Evolutionary conservation across 2,329 filamentous ascomycete genomes (phyloP), one percentile per base, ranked within the genome.

Genomic region (Tolypocladium tropicale): DNA sequence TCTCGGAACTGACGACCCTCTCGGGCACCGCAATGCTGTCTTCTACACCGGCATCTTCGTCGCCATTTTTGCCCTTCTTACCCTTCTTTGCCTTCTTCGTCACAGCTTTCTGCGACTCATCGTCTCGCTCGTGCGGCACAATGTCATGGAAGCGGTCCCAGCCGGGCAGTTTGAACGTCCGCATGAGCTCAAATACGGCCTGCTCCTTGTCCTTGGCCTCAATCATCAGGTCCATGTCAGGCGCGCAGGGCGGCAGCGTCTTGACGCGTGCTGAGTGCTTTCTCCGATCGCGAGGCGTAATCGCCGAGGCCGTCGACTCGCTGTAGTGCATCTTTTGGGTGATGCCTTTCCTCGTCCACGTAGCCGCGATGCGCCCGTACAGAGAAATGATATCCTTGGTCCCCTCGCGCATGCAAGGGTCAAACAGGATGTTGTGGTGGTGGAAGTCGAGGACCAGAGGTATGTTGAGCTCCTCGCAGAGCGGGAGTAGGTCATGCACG

Each of bases 191-290:
- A 64, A 97, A 95, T 0, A 96, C 90, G 0, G 93, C 91, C 70
- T 97, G 93, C 68, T 97, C 93, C 71, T 97, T 97, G 67, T 96
- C 93, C 69, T 97, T 97, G 52, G 93, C 93, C 73, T 97, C 93
- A 58, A 97, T 96, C 93, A 97, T 97, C n/a, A 97, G 77, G 66
- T 96, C 93, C 87, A 95, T 94, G 34, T 88, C 85, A 1, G 82
- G 75, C 4, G 85, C 78, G 64, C 93, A 96, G 0, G 93, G 92
- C 1, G 93, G 93, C 1, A 97, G 72, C 0, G 85, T 88, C 61
- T 79, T 79, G 2, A 95, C 90, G 10, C 93, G 82, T 0, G 90
- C 80, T 37, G 85, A 90, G 66, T 97, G 93, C 70, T 95, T 96
- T 57, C 93, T 81, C 32, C 92, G 78, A 61, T 95, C 87, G 0